Evolutionary conservation across 139 green algal species (phyloP), one percentile per base, ranked within the genome.

Genomic region (Marvania coccoides): DNA sequence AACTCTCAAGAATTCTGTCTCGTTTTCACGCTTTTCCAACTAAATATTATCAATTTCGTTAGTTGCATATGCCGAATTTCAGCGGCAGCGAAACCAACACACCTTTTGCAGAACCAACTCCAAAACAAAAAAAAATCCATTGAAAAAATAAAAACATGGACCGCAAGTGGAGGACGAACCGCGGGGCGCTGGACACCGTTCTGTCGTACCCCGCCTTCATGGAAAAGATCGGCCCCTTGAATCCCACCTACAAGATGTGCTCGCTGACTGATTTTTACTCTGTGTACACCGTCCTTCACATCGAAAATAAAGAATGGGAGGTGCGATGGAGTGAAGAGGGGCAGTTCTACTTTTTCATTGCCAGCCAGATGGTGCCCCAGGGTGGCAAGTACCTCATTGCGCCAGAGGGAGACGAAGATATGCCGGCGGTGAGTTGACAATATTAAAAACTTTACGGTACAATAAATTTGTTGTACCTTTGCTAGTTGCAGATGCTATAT

Each of bases 241-340:
- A 70, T 12, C 38, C 47, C 2, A 6, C n/a, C 2, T 73, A 68
- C 37, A 31, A 46, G 6, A 38, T 79, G 38, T 31, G 47, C 4
- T 30, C 42, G n/a, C 36, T 33, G 14, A 63, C 72, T 23, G 72
- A 79, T 39, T 15, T 79, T 1, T 79, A 79, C n/a, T 58, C 72
- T 3, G 58, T 74, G 3, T 79, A 79, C 45, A 74, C 59, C 1
- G 59, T 79, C n/a, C 61, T 79, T 23, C 72, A 79, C 64, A 79
- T 74, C 24, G 72, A 79, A 23, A 67, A 38, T 31, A 74, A 71
- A 26, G 2, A 42, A 38, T 51, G 58, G 26, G 64, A 79, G 60
- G 34, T 79, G 37, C 38, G 38, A 5, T 79, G 72, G 72, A 74
- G 65, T 31, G 10, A 7, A 23, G 28, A 66, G 13, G 55, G 58